Conservation (phyloP, 116 monocot genomes). For the Trichopus zeylanicus region DNA sequence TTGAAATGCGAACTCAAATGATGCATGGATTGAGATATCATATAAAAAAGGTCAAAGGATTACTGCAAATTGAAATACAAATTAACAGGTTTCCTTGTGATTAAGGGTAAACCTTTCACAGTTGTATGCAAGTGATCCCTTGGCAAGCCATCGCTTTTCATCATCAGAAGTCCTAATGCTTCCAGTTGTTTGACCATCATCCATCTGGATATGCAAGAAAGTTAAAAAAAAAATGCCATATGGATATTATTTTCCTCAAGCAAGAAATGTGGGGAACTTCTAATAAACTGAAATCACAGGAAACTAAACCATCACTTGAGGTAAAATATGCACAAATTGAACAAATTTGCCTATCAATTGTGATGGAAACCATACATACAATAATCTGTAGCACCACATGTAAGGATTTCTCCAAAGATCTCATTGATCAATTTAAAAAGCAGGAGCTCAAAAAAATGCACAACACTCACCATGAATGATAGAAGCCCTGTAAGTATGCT, state of each 20-base stretch:
- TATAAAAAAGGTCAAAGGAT: background rate
- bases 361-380: no score
- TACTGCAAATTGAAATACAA: background rate
- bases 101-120: slow-evolving; percentile 64
- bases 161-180: slow-evolving; percentile 70
- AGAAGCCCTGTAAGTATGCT: slow-evolving; percentile 98
- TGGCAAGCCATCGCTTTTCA: slow-evolving; percentile 73
- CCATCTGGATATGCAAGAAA: slow-evolving; percentile 53
- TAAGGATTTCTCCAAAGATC: background rate
- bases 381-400: no score
- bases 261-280: no score
- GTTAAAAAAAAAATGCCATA: background rate
- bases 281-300: no score
- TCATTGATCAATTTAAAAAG: background rate
- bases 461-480: slow-evolving; percentile 86
- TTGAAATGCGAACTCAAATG: background rate
- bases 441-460: background rate
- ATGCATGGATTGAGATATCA: background rate
- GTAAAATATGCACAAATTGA: no score
- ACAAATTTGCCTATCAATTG: no score
- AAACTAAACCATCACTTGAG: no score
- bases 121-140: slow-evolving; percentile 84
- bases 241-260: background rate
- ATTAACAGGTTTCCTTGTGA: background rate
- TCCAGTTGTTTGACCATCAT: slow-evolving; percentile 84